These are phyloP conservation scores for Fusarium setosum DNA, from an alignment of 2,329 filamentous ascomycete genomes.

Conservation along the genomic window DNA sequence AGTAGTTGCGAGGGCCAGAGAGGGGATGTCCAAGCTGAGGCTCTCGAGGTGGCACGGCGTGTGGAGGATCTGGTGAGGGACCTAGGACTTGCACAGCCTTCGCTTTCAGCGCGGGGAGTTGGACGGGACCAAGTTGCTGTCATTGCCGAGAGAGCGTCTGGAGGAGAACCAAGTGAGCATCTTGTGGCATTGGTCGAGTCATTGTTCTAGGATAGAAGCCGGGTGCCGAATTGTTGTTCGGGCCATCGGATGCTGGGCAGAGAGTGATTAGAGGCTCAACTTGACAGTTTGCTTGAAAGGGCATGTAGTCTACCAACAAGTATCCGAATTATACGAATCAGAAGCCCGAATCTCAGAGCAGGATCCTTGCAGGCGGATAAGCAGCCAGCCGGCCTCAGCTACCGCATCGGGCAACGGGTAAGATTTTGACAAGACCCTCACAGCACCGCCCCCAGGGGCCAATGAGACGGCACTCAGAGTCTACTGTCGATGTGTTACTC, in stretches of 20 bases:
- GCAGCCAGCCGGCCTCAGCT: neutral
- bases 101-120: conserved; percentile 10
- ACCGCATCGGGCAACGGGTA: neutral
- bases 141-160: conserved; percentile 12
- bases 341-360: neutral
- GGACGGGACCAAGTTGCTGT: conserved; percentile 17
- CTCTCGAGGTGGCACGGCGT: conserved; percentile 25
- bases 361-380: conserved; percentile 16
- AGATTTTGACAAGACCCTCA: neutral
- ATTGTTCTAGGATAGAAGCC: conserved; percentile 15
- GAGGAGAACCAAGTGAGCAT: neutral
- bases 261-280: too few relatives aligned
- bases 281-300: too few relatives aligned
- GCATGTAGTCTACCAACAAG: too few relatives aligned
- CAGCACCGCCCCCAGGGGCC: too few relatives aligned
- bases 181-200: conserved; percentile 19
- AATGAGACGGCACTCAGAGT: too few relatives aligned
- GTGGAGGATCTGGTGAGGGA: conserved; percentile 10
- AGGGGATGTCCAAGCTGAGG: conserved; percentile 6
- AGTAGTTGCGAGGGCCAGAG: neutral
- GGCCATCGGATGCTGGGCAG: neutral
- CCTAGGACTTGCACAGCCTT: conserved; percentile 23
- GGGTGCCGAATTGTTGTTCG: too few relatives aligned
- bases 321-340: conserved; percentile 4
- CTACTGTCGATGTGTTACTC: too few relatives aligned